Base-by-base conservation (phyloP, 1,284 basidiomycete genomes). In the Moniliella sp. region DNA sequence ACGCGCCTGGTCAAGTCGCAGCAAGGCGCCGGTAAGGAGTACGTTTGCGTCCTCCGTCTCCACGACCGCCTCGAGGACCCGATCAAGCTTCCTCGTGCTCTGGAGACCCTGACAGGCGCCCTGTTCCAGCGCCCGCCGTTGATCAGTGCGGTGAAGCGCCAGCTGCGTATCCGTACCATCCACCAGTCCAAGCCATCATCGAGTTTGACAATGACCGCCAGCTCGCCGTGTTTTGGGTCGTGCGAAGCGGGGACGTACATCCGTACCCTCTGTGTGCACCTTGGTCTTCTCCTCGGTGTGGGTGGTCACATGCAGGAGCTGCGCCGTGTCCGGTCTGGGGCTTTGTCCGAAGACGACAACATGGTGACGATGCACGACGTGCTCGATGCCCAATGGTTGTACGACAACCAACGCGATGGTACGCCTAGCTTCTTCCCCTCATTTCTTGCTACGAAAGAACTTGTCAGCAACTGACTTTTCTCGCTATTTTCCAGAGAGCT, bases 351-450 rank as follows among this genome's bases (percentile, higher is more conserved):
- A 66, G 83, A 82, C 62, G 91, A 97, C 63, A 82, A 84, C 55
- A 88, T 97, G 54, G 91, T 97, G 38, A 91, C 91, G 18, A 99
- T 99, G 91, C 91, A 99, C 66, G 91, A 99, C 62, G 86, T 99
- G 18, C 66, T 99, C 64, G 91, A 99, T 62, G 91, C 91, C 7
- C 91, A 97, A 59, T 99, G 88, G 86, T 65, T 79, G 55, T 97
- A 91, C 63, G 91, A 99, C 64, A 94, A 91, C 63, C 93, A 81
- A n/a, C 72, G 88, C 31, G 91, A 99, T 64, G n/a, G n/a, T n/a
- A n/a, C n/a, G n/a, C n/a, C n/a, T 91, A n/a, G n/a, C n/a, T n/a
- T n/a, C n/a, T n/a, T n/a, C n/a, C n/a, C n/a, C n/a, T n/a, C n/a
- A n/a, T n/a, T n/a, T n/a, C n/a, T n/a, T n/a, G n/a, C n/a, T n/a